Percentiles rank a stretch among this genome's conserved stretches.
phyloP scores from a whole-genome alignment of 352 stramenopile genomes.

The Pythium rishiriense region DNA sequence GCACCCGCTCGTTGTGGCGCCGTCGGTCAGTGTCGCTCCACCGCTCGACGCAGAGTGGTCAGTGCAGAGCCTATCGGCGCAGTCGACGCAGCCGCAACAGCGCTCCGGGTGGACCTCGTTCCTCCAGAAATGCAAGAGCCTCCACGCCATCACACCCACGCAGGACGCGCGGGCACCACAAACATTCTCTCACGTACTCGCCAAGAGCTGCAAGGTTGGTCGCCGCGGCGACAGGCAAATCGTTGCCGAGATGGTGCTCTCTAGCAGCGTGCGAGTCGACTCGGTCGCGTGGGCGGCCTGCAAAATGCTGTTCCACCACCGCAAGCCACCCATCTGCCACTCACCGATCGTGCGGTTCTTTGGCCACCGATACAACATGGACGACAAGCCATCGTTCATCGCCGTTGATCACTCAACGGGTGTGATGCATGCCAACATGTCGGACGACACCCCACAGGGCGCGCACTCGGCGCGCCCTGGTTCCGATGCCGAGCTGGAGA shows the following conservation, averaged over 20 bases:
- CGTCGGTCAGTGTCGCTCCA: background rate
- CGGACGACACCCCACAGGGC: constrained; percentile 3
- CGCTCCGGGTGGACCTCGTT: constrained; percentile 30
- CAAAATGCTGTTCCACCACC: constrained; percentile 32
- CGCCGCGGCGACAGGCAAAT: constrained; percentile 2
- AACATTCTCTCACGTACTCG: constrained; percentile 21
- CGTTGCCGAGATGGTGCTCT: constrained; percentile 14
- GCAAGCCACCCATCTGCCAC: constrained; percentile 32
- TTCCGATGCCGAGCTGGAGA: constrained; percentile 24
- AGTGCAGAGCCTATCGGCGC: background rate
- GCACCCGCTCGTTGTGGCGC: background rate
- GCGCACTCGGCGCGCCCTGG: constrained; percentile 19
- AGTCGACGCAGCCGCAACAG: background rate
- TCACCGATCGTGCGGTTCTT: constrained; percentile 28
- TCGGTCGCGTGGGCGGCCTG: constrained; percentile 30
- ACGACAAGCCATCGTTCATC: constrained; percentile 23
- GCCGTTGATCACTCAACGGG: constrained; percentile 2
- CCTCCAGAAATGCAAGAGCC: constrained; percentile 23
- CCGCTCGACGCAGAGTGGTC: background rate
- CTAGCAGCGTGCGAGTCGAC: constrained; percentile 23
- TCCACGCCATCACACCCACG: constrained; percentile 14
- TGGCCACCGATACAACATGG: constrained; percentile 31
- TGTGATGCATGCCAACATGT: background rate
- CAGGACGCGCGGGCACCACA: background rate
- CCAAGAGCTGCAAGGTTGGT: constrained; percentile 22